phyloP scores from a whole-genome alignment of 495 filamentous ascomycete species.

The Penicillium robsamsonii region DNA sequence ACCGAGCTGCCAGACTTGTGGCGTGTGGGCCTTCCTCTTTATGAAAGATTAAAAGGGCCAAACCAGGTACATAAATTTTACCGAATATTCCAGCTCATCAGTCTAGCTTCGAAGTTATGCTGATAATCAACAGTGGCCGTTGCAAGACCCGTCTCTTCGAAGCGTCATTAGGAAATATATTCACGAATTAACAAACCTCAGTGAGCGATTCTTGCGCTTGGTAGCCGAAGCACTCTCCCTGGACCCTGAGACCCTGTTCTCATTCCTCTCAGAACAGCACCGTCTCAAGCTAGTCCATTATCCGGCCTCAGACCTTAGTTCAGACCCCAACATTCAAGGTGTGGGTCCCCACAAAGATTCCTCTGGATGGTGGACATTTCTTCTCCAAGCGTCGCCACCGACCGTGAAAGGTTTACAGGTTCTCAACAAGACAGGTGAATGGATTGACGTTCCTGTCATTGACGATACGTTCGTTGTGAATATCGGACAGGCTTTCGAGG shows the following conservation, averaged over 20 bases:
- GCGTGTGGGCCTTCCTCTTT: conserved; percentile 33
- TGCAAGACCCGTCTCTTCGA: conserved; percentile 19
- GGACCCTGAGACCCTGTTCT: conserved; percentile 44
- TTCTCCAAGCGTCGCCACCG: conserved; percentile 48
- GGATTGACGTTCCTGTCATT: conserved; percentile 51
- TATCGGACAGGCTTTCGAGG: conserved; percentile 58
- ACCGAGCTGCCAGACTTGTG: conserved; percentile 46
- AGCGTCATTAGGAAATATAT: conserved; percentile 43
- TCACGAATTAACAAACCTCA: conserved; percentile 42
- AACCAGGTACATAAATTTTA: conserved; percentile 38
- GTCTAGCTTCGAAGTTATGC: not conserved
- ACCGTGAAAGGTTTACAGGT: conserved; percentile 49
- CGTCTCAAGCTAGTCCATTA: conserved; percentile 55
- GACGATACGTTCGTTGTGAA: conserved; percentile 54
- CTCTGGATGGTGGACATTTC: conserved; percentile 56
- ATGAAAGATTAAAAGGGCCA: conserved; percentile 52
- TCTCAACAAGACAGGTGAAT: conserved; percentile 44
- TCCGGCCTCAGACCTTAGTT: conserved; percentile 25
- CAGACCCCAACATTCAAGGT: conserved; percentile 32
- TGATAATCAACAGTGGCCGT: conserved; percentile 23
- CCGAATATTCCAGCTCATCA: not conserved
- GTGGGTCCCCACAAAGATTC: conserved; percentile 58
- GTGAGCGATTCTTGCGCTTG: conserved; percentile 48
- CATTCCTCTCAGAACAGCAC: conserved; percentile 53
- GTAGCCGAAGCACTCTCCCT: conserved; percentile 49